Evolutionary conservation across 371 early-diverging fungal species (phyloP), one percentile per base, ranked within the genome.

Genomic region (Actinomortierella wolfii): DNA sequence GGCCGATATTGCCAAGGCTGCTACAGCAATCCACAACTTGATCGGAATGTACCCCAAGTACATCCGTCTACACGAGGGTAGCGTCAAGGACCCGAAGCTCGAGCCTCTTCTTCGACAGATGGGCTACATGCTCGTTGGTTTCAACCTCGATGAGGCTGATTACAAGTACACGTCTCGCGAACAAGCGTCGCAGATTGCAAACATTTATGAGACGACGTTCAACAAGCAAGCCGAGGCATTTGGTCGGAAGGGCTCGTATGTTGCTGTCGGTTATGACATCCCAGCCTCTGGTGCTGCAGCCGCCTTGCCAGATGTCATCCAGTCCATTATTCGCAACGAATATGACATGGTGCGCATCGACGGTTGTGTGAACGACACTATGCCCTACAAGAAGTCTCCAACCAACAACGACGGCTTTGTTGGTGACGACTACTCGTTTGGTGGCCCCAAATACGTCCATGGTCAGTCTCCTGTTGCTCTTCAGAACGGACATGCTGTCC

Each of bases 291-390:
- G 83, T 0, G 83, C 84, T 0, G 77, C 79, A n/a, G 76, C 68
- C 41, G 83, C 84, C 9, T 54, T 81, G 15, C 76, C 79, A 15
- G 75, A 80, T 13, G 63, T 80, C 29, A 71, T 85, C 47, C 61
- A 79, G 17, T 51, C 80, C 1, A 76, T 85, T 39, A 76, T 79
- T 46, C 57, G 76, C 14, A 67, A 81, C 59, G 84, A 78, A 2
- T 85, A 83, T 47, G 83, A 76, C 28, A 79, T 85, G 83, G 83
- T 85, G 13, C 79, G 84, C 11, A 55, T 83, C 59, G 86, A 85
- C 56, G 84, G 84, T 1, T 85, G 86, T 54, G 48, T 79, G 8
- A 80, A 80, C 46, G 84, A 85, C 49, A 66, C 68, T 21, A 48
- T 47, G 2, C 86, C 86, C 4, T 85, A 85, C 61, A 82, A 82